These are phyloP conservation scores for Vaccinium vitisidaea DNA, from an alignment of 148 eudicot genomes.

Conservation along the genomic window DNA sequence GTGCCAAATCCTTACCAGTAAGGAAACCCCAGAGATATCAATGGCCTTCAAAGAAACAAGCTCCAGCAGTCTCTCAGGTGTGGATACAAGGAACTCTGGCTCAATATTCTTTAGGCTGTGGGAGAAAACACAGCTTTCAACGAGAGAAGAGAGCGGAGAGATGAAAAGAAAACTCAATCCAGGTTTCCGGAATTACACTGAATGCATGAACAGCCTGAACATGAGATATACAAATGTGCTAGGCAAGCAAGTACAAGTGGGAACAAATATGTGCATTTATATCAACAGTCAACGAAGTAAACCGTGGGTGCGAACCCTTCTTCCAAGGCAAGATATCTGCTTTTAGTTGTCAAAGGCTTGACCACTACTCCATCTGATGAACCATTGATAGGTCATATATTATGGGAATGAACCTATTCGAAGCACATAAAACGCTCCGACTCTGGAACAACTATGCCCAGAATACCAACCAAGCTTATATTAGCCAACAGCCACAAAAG, in stretches of 20 bases:
- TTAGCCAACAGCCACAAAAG: not conserved
- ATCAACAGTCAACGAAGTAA: not conserved
- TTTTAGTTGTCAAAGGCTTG: not conserved
- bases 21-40: conserved; percentile 66
- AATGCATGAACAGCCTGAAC: conserved; percentile 5
- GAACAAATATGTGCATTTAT: not conserved
- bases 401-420: not conserved
- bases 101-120: conserved; percentile 78
- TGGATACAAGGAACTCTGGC: conserved; percentile 89
- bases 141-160: not conserved
- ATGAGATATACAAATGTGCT: not conserved
- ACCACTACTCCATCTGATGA: not conserved
- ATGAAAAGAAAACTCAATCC: conserved; percentile 4
- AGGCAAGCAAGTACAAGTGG: conserved; percentile 11
- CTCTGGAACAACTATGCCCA: not conserved
- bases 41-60: conserved; percentile 67
- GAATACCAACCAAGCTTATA: not conserved
- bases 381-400: not conserved
- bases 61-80: conserved; percentile 86
- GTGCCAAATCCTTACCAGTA: conserved; percentile 56
- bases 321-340: not conserved
- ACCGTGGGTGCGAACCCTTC: not conserved
- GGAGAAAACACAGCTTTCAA: conserved; percentile 13
- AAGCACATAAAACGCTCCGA: not conserved
- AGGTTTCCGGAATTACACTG: not conserved